A percentile compares a stretch with the other conserved stretches of the same genome.
phyloP scores from a whole-genome alignment of 1,284 basidiomycete species.

The Exobasidium rhododendri region DNA sequence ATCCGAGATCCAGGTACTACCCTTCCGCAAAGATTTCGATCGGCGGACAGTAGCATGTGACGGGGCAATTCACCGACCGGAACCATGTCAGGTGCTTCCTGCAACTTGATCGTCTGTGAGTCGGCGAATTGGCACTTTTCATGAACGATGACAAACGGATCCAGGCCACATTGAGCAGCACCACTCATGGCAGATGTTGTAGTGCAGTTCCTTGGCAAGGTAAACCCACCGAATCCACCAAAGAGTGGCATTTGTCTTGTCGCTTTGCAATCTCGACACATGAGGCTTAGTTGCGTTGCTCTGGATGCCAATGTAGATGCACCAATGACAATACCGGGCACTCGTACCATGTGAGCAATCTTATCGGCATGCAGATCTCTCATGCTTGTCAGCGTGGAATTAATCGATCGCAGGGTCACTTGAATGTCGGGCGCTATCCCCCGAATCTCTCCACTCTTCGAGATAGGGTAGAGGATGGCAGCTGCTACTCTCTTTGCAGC shows the following conservation, averaged over 20 bases:
- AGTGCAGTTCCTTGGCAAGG: conserved; percentile 48
- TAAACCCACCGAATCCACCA: conserved; percentile 78
- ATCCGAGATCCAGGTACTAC: conserved; percentile 85
- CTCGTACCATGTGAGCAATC: conserved; percentile 90
- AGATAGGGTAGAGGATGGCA: conserved; percentile 49
- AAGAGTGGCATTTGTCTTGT: conserved; percentile 68
- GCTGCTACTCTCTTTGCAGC: conserved; percentile 49
- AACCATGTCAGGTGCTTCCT: conserved; percentile 99
- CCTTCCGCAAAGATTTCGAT: conserved; percentile 58
- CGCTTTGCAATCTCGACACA: conserved; percentile 84
- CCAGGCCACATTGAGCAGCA: conserved; percentile 86
- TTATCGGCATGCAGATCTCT: conserved; percentile 78
- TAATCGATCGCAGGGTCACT: conserved; percentile 78
- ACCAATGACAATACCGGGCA: conserved; percentile 97
- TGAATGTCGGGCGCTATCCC: conserved; percentile 70
- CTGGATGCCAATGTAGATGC: conserved; percentile 89
- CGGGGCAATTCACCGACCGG: conserved; percentile 96
- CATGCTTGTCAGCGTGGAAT: conserved; percentile 84
- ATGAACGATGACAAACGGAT: conserved; percentile 94
- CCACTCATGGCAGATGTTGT: conserved; percentile 41
- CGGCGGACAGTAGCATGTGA: conserved; percentile 88
- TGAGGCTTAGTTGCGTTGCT: conserved; percentile 84
- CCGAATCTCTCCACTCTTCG: conserved; percentile 26
- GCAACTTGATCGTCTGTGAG: conserved; percentile 92
- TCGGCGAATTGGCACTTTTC: conserved; percentile 92